These are phyloP conservation scores for Effrenium voratum DNA, from an alignment of 73 alveolate species.

Conservation along the genomic window DNA sequence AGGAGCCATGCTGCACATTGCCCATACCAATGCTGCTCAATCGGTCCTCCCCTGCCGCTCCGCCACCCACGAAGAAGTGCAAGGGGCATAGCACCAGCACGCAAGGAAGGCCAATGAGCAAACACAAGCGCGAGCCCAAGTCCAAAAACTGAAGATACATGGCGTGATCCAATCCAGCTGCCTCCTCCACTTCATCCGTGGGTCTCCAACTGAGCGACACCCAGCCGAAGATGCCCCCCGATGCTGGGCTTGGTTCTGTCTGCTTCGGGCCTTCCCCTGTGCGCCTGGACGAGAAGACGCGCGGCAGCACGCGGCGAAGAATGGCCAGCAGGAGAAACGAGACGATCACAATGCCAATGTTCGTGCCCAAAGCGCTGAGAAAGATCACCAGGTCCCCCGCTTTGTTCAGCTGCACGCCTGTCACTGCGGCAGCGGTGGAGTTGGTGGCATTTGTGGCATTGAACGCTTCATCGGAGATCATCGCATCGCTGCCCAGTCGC, in stretches of 20 bases:
- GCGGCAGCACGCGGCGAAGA: conserved; percentile 23
- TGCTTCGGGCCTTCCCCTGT: background rate
- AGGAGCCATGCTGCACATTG: conserved; percentile 82
- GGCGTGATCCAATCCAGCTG: conserved; percentile 70
- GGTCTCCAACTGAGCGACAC: background rate
- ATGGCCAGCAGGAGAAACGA: conserved; percentile 21
- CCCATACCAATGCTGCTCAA: conserved; percentile 63
- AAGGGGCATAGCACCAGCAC: conserved; percentile 43
- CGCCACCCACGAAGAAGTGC: conserved; percentile 46
- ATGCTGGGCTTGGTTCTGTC: background rate
- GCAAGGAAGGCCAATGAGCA: conserved; percentile 39
- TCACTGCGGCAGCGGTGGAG: conserved; percentile 78
- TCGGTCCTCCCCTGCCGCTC: conserved; percentile 64
- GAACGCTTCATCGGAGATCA: too few species aligned
- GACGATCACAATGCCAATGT: conserved; percentile 16
- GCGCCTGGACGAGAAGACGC: background rate
- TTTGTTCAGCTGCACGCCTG: conserved; percentile 40
- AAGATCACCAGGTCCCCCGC: conserved; percentile 68
- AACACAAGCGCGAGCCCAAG: conserved; percentile 12
- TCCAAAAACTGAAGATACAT: conserved; percentile 62
- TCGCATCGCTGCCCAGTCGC: too few species aligned
- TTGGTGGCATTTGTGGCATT: background rate
- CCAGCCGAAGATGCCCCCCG: conserved; percentile 21
- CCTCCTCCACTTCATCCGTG: conserved; percentile 49
- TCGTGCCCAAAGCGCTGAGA: conserved; percentile 45